Evolutionary conservation across 108 stramenopile genomes (phyloP).

Genomic region (Nitzschia sp.): DNA sequence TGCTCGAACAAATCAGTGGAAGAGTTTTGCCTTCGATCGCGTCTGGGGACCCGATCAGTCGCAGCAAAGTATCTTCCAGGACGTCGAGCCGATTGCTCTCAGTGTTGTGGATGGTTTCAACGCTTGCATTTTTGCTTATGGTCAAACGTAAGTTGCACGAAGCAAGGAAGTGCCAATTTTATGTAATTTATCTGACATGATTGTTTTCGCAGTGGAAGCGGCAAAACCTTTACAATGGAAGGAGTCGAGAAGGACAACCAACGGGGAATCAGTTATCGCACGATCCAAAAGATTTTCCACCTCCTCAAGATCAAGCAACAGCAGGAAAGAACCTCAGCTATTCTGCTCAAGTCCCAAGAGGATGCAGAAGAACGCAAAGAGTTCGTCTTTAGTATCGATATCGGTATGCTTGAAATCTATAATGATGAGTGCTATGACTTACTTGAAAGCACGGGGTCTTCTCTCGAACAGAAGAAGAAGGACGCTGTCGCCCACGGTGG

Average conservation of each 20-base stretch:
- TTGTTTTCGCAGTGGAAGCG: constrained; percentile 57
- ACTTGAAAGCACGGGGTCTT: constrained; percentile 46
- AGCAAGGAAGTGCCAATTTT: neutral
- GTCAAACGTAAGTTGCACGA: constrained; percentile 72
- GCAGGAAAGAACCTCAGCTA: constrained; percentile 53
- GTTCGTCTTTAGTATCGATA: constrained; percentile 52
- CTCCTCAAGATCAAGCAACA: constrained; percentile 70
- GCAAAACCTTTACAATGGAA: constrained; percentile 93
- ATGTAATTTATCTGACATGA: neutral
- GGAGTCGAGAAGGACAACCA: constrained; percentile 68
- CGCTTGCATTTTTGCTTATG: constrained; percentile 99
- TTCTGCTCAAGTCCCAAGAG: constrained; percentile 34
- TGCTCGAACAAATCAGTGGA: constrained; percentile 78
- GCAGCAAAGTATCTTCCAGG: constrained; percentile 91
- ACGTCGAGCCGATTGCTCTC: constrained; percentile 92
- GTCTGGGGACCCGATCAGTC: constrained; percentile 93
- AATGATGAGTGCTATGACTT: constrained; percentile 92
- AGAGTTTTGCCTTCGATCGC: constrained; percentile 89
- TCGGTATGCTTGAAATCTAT: constrained; percentile 83
- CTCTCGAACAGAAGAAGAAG: constrained; percentile 55
- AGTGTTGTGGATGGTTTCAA: constrained; percentile 98
- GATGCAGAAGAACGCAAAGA: constrained; percentile 34
- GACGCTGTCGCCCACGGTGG: constrained; percentile 56
- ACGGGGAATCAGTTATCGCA: constrained; percentile 86
- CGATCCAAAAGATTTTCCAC: constrained; percentile 88